phyloP scores from a whole-genome alignment of 1,284 basidiomycete genomes.

The Tranzscheliella williamsii region DNA sequence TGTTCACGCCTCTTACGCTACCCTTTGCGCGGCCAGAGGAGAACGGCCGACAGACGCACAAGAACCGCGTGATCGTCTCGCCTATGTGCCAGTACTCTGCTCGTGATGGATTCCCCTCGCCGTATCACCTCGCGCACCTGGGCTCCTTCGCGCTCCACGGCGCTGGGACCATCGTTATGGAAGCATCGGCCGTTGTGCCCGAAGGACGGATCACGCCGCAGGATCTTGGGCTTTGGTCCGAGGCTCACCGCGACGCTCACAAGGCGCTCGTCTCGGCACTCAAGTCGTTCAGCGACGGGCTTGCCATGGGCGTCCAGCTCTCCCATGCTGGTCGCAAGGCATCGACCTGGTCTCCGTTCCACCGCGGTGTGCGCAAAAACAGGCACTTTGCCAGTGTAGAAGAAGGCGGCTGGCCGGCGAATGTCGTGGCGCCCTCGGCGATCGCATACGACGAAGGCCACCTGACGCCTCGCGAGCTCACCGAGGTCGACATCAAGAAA shows the following conservation, averaged over 20 bases:
- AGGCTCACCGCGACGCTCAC: conserved; percentile 72
- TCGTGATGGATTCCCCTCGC: conserved; percentile 48
- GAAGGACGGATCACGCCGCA: conserved; percentile 77
- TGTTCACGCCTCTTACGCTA: conserved; percentile 41
- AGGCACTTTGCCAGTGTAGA: conserved; percentile 25
- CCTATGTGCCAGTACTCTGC: conserved; percentile 58
- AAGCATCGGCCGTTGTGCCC: conserved; percentile 66
- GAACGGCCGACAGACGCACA: conserved; percentile 27
- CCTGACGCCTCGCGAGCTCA: conserved; percentile 68
- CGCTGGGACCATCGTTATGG: conserved; percentile 53
- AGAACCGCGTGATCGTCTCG: conserved; percentile 51
- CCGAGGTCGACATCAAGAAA: conserved; percentile 67
- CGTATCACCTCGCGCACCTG: conserved; percentile 56
- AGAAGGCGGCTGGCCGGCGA: conserved; percentile 72
- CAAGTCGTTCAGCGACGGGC: conserved; percentile 68
- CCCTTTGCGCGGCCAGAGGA: conserved; percentile 20
- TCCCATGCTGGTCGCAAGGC: conserved; percentile 78
- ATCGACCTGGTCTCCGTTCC: conserved; percentile 62
- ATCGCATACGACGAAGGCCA: conserved; percentile 67
- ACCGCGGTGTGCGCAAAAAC: conserved; percentile 61
- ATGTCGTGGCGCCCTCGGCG: conserved; percentile 69
- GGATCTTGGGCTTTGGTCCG: conserved; percentile 73
- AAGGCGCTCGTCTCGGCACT: conserved; percentile 75
- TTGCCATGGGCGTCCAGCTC: conserved; percentile 75
- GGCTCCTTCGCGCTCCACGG: conserved; percentile 57